These are phyloP conservation scores for Rosa chinensis DNA, from an alignment of 306 rosid species.

Conservation along the genomic window DNA sequence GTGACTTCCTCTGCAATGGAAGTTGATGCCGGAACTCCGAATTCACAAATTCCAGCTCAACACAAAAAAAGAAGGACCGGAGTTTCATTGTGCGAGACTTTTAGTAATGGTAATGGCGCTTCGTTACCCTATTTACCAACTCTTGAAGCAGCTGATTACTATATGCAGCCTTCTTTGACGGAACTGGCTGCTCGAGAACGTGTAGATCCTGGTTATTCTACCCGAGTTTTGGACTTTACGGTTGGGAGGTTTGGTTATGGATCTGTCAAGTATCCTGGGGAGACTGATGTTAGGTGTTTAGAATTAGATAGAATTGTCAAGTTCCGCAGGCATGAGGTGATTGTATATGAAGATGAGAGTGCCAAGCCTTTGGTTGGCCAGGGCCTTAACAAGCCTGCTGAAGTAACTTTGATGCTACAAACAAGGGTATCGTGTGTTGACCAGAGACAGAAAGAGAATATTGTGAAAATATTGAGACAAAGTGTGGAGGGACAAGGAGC, in stretches of 20 bases:
- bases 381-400: conserved; percentile 92
- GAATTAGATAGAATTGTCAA: conserved; percentile 56
- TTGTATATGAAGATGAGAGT: conserved; percentile 70
- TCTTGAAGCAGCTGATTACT: conserved; percentile 52
- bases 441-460: conserved; percentile 31
- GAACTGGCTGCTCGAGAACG: conserved; percentile 32
- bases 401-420: conserved; percentile 71
- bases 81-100: conserved; percentile 25
- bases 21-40: conserved; percentile 36
- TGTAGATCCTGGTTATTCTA: conserved; percentile 65
- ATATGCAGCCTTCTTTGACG: conserved; percentile 51
- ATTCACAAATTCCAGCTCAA: conserved; percentile 27
- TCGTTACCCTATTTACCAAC: conserved; percentile 54
- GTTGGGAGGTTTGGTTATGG: conserved; percentile 84
- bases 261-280: conserved; percentile 56
- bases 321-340: conserved; percentile 67
- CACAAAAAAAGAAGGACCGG: conserved; percentile 53
- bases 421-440: conserved; percentile 32
- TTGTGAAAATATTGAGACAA: conserved; percentile 52
- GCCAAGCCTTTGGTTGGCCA: conserved; percentile 68
- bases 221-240: conserved; percentile 63
- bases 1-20: conserved; percentile 35
- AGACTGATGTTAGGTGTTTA: conserved; percentile 73
- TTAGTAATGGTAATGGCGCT: conserved; percentile 36
- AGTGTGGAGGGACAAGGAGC: conserved; percentile 70